Conservation (phyloP, 805 yeast genomes). For the Saturnispora serradocipensis region DNA sequence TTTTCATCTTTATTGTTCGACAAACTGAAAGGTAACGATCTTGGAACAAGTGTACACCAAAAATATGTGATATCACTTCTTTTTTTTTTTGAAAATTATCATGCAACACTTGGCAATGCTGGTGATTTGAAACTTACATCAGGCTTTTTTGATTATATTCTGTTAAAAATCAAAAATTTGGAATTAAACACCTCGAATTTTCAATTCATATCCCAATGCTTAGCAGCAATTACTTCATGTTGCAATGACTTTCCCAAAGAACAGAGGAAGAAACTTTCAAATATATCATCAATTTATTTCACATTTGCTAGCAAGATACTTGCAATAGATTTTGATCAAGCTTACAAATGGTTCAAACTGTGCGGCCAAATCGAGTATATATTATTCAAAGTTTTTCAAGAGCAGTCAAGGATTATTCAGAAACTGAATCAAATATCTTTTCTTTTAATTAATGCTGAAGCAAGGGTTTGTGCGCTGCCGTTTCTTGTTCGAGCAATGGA, state of each 20-base stretch:
- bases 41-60: not conserved
- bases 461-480: not conserved
- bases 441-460: not conserved
- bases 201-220: conserved; percentile 15
- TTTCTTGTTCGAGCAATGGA: conserved; percentile 4
- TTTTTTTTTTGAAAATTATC: not conserved
- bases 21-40: not conserved
- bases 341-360: conserved; percentile 16
- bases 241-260: not conserved
- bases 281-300: conserved; percentile 38
- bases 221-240: not conserved
- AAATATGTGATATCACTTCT: not conserved
- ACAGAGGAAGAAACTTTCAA: conserved; percentile 32
- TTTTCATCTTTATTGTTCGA: not conserved
- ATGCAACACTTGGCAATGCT: not conserved
- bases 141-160: conserved; percentile 16
- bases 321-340: conserved; percentile 9
- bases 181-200: conserved; percentile 12
- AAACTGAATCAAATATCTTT: conserved; percentile 5
- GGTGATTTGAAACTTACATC: not conserved
- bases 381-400: conserved; percentile 10
- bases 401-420: not conserved
- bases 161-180: conserved; percentile 15
- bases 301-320: conserved; percentile 29
- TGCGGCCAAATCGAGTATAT: conserved; percentile 28